Conservation (phyloP, 192 early-diverging fungal genomes). For the Chytriomyces confervae region DNA sequence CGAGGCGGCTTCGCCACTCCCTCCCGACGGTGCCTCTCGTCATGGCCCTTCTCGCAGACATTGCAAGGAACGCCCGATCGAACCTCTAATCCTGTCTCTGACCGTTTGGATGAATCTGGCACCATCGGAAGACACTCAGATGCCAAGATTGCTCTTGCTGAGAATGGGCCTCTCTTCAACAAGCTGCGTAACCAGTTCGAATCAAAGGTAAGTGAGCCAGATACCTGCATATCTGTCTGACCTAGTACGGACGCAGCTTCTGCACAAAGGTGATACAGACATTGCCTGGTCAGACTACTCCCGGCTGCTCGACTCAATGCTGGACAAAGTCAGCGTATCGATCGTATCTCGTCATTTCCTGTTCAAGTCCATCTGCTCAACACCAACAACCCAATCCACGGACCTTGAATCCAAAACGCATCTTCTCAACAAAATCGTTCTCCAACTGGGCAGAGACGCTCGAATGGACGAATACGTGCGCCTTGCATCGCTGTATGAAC, state of each 20-base stretch:
- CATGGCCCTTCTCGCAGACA: too few relatives aligned
- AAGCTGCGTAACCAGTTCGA: constrained; percentile 29
- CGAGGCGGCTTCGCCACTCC: too few relatives aligned
- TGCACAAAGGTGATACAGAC: constrained; percentile 16
- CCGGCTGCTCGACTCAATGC: constrained; percentile 18
- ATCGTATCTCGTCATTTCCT: constrained; percentile 29
- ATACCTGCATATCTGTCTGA: background rate
- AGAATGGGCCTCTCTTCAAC: constrained; percentile 1
- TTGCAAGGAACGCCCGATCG: too few relatives aligned
- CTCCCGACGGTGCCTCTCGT: too few relatives aligned
- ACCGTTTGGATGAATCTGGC: too few relatives aligned
- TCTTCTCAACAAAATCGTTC: constrained; percentile 21
- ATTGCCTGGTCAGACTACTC: constrained; percentile 29
- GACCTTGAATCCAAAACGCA: constrained; percentile 8
- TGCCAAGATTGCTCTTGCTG: background rate
- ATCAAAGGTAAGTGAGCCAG: constrained; percentile 21
- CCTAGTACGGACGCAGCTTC: constrained; percentile 3
- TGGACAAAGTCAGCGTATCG: constrained; percentile 21
- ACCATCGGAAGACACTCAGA: too few relatives aligned
- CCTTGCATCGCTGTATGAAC: background rate
- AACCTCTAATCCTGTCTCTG: too few relatives aligned
- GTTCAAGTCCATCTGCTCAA: constrained; percentile 15
- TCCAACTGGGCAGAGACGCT: background rate
- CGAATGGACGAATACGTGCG: background rate
- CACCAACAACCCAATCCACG: background rate